These are phyloP conservation scores for Boletus subluridellus DNA, from an alignment of 1,284 basidiomycete species.

Conservation along the genomic window DNA sequence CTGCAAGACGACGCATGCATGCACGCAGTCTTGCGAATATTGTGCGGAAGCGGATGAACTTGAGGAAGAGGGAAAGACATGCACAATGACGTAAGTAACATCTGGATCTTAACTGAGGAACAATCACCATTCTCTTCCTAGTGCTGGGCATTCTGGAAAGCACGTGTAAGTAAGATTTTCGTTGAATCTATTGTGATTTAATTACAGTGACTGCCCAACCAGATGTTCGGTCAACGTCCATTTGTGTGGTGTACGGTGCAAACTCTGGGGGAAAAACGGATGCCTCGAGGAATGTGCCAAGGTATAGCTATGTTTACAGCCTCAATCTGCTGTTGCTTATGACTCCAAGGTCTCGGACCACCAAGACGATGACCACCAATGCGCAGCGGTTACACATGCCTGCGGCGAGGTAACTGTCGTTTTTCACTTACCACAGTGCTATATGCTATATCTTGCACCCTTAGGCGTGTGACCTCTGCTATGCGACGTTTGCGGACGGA, in stretches of 20 bases:
- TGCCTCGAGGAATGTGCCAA: constrained; percentile 50
- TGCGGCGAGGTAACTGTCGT: constrained; percentile 48
- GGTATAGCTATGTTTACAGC: constrained; percentile 22
- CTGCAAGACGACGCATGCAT: constrained; percentile 48
- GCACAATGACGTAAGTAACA: constrained; percentile 42
- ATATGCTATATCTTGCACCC: neutral
- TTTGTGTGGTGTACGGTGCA: constrained; percentile 46
- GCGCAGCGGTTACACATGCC: constrained; percentile 47
- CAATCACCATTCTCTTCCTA: constrained; percentile 16
- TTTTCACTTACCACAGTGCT: neutral
- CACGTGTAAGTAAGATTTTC: constrained; percentile 43
- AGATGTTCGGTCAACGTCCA: constrained; percentile 50
- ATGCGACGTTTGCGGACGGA: constrained; percentile 31
- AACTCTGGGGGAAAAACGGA: constrained; percentile 41
- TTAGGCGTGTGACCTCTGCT: constrained; percentile 46
- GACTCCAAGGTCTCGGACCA: constrained; percentile 39
- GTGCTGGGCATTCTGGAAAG: constrained; percentile 52
- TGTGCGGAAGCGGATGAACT: constrained; percentile 25
- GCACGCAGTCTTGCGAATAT: constrained; percentile 44
- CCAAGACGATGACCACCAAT: constrained; percentile 47
- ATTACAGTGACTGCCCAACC: neutral
- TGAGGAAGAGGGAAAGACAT: constrained; percentile 27
- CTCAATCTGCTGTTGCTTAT: constrained; percentile 13
- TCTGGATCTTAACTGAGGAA: neutral
- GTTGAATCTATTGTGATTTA: neutral